These are phyloP conservation scores for Arachnopeziza araneosa DNA, from an alignment of 2,329 filamentous ascomycete species.

Conservation along the genomic window DNA sequence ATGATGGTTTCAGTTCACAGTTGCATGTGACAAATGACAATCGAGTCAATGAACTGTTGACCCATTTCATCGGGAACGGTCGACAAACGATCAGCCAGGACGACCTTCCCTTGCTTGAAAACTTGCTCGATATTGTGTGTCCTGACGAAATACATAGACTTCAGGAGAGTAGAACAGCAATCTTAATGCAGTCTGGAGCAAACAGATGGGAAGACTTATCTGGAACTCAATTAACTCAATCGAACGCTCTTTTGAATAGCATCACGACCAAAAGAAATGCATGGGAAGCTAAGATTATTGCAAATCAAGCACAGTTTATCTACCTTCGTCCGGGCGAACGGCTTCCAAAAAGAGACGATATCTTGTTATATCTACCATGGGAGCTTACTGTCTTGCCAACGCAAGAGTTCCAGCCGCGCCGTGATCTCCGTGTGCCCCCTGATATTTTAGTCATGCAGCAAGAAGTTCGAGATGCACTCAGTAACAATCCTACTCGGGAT, in stretches of 20 bases:
- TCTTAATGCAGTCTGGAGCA: neutral
- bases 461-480: too few relatives aligned
- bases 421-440: too few relatives aligned
- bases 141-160: neutral
- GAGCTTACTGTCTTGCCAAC: neutral
- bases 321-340: slow-evolving; percentile 14
- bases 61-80: neutral
- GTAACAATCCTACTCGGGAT: too few relatives aligned
- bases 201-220: neutral
- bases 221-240: neutral
- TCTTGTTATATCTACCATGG: slow-evolving; percentile 11
- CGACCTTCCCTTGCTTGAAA: neutral
- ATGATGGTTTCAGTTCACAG: slow-evolving; percentile 4
- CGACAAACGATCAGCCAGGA: neutral
- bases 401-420: too few relatives aligned
- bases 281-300: neutral
- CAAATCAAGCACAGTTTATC: neutral
- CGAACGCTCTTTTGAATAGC: neutral
- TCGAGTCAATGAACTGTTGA: slow-evolving; percentile 2
- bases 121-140: neutral
- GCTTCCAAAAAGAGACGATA: neutral
- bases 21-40: neutral
- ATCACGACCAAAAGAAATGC: neutral
- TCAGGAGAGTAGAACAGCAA: neutral
- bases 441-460: too few relatives aligned